Conservation (phyloP, 495 filamentous ascomycete genomes). For the Penicillium argentinense region DNA sequence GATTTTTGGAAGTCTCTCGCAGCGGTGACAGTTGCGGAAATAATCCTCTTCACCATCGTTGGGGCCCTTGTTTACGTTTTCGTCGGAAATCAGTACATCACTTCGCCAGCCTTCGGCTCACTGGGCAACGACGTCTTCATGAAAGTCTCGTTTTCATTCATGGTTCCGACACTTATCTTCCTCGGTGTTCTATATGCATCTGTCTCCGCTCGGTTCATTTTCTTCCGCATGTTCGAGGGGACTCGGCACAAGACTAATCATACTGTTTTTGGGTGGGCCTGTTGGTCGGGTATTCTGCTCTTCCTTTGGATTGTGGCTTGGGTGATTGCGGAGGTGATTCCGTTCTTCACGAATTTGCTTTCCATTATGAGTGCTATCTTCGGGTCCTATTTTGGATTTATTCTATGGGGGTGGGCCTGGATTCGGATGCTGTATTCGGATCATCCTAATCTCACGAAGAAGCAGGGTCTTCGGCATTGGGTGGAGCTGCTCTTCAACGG, state of each 20-base stretch:
- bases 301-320: slow-evolving; percentile 71
- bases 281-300: slow-evolving; percentile 73
- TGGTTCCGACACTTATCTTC: slow-evolving; percentile 86
- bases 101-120: slow-evolving; percentile 74
- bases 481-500: slow-evolving; percentile 61
- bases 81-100: slow-evolving; percentile 80
- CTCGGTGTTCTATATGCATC: slow-evolving; percentile 81
- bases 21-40: slow-evolving; percentile 76
- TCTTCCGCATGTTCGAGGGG: slow-evolving; percentile 75
- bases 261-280: slow-evolving; percentile 70
- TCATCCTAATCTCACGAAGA: slow-evolving; percentile 54
- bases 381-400: slow-evolving; percentile 86
- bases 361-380: slow-evolving; percentile 83
- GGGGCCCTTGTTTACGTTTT: slow-evolving; percentile 73
- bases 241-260: slow-evolving; percentile 70
- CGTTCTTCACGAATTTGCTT: slow-evolving; percentile 79
- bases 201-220: slow-evolving; percentile 77
- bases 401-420: slow-evolving; percentile 85
- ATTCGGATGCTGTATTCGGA: slow-evolving; percentile 72
- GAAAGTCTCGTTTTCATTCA: slow-evolving; percentile 81
- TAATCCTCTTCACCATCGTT: slow-evolving; percentile 72
- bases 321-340: slow-evolving; percentile 81
- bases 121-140: slow-evolving; percentile 66
- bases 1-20: slow-evolving; percentile 86
- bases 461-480: slow-evolving; percentile 56